phyloP scores from a whole-genome alignment of 176 grass and related monocot genomes.

The Poa annua region DNA sequence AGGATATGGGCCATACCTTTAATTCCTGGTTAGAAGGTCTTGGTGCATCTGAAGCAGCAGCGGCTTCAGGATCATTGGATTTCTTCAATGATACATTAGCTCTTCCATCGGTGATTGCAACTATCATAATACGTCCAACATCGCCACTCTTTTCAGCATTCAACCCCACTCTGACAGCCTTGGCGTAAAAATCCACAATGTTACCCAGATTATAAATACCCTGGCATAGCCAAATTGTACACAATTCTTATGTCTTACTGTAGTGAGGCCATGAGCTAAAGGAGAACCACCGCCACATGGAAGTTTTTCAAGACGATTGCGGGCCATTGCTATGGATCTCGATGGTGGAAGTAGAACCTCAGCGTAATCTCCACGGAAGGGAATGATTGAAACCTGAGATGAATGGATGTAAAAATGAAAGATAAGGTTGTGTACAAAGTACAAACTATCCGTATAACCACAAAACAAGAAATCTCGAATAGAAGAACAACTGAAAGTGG shows the following conservation, averaged over 20 bases:
- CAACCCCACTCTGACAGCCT: slow-evolving; percentile 98
- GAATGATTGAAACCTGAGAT: slow-evolving; percentile 89
- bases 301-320: slow-evolving; percentile 93
- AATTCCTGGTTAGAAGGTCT: slow-evolving; percentile 91
- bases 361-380: slow-evolving; percentile 97
- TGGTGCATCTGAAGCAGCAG: slow-evolving; percentile 71
- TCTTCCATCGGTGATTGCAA: slow-evolving; percentile 97
- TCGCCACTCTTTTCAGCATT: slow-evolving; percentile 99
- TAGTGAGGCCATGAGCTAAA: slow-evolving; percentile 95
- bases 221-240: slow-evolving; percentile 18
- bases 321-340: slow-evolving; percentile 99
- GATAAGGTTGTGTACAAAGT: slow-evolving; percentile 26
- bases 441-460: slow-evolving; percentile 31
- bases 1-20: slow-evolving; percentile 57
- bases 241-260: slow-evolving; percentile 55
- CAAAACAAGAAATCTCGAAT: slow-evolving; percentile 9
- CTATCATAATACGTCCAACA: slow-evolving; percentile 97
- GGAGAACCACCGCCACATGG: slow-evolving; percentile 98
- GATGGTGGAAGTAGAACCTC: slow-evolving; percentile 96
- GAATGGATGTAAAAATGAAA: slow-evolving; percentile 24
- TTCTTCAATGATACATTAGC: slow-evolving; percentile 93
- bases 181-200: slow-evolving; percentile 21
- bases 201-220: slow-evolving; percentile 26
- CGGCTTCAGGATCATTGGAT: slow-evolving; percentile 82
- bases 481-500: neutral